Evolutionary conservation across 2,329 filamentous ascomycete species (phyloP), one percentile per base, ranked within the genome.

Genomic region (Ampelomyces quisqualis): DNA sequence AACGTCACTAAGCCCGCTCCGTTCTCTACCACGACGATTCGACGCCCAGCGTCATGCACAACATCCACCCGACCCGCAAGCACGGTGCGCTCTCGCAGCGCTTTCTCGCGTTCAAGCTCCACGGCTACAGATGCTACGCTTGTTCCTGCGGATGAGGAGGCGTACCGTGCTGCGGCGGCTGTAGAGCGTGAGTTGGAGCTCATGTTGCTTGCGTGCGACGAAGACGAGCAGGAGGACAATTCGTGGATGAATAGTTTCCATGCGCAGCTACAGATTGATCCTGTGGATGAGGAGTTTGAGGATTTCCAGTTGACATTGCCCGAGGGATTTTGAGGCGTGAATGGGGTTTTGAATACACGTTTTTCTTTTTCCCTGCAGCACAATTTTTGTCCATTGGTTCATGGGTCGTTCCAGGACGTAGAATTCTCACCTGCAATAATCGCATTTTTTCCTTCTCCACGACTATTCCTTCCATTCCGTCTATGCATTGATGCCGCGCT

Each of bases 31-130:
- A 37, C 53, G n/a, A 38, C 57, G 8, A n/a, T n/a, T n/a, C 50
- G 52, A 5, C 55, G 54, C 7, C 50, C 57, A 6, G 44, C 57
- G 39, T 53, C 15, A 38, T 31, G 55, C 28, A 53, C 47, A 24
- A 39, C 43, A 17, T 11, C 21, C 7, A 24, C 32, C 9, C 32
- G 14, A 10, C 21, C 21, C 19, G 46, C 43, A 4, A 45, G 53
- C 3, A 45, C 49, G 6, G 20, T 47, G 8, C 47, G 18, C 34
- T 53, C 40, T 34, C 55, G 33, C 31, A 55, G 32, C 29, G 51
- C 22, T 24, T 62, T 65, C 41, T 63, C 62, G 11, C 65, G 66
- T 45, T 62, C 61, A 9, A 65, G 56, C 45, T 68, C 65, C 1
- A 60, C 51, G 6, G 56, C 62, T 22, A 64, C 64, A 2, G 51